Conservation (phyloP, 495 filamentous ascomycete species). For the Aspergillus bertholletiae region DNA sequence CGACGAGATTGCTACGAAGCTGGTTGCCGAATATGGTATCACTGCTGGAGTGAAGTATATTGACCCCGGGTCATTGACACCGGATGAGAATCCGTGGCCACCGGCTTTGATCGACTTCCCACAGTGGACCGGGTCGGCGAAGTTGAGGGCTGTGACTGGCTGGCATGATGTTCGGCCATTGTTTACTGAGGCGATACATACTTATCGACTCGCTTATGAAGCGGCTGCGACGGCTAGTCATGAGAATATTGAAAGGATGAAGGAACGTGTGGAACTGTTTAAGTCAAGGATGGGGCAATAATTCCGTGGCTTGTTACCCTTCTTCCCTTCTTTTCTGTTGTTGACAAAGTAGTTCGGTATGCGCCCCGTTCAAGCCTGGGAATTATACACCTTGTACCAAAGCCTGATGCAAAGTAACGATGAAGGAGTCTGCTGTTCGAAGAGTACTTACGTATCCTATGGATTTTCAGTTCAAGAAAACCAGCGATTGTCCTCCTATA, state of each 20-base stretch:
- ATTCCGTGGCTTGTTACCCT: neutral
- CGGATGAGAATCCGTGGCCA: slow-evolving; percentile 6
- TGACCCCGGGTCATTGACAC: neutral
- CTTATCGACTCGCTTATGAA: slow-evolving; percentile 6
- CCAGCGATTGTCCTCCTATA: too few species aligned
- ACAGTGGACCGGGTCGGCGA: slow-evolving; percentile 10
- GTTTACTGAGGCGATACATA: slow-evolving; percentile 3
- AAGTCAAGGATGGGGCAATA: neutral
- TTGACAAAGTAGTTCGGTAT: too few species aligned
- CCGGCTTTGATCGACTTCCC: slow-evolving; percentile 5
- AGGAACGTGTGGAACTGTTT: neutral
- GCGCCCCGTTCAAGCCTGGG: too few species aligned
- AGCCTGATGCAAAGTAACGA: too few species aligned
- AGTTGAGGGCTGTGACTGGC: slow-evolving; percentile 1
- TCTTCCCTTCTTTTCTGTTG: too few species aligned
- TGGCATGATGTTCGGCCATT: slow-evolving; percentile 8
- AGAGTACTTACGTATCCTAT: too few species aligned
- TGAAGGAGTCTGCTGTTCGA: too few species aligned
- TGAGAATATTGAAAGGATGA: slow-evolving; percentile 9
- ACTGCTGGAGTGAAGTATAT: neutral
- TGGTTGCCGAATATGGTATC: slow-evolving; percentile 7
- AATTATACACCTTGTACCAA: too few species aligned
- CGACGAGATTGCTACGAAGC: neutral
- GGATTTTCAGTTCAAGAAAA: too few species aligned
- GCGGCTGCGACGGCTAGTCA: neutral